Base-by-base conservation (phyloP, 805 yeast species). In the Ogataea pignaliae region DNA sequence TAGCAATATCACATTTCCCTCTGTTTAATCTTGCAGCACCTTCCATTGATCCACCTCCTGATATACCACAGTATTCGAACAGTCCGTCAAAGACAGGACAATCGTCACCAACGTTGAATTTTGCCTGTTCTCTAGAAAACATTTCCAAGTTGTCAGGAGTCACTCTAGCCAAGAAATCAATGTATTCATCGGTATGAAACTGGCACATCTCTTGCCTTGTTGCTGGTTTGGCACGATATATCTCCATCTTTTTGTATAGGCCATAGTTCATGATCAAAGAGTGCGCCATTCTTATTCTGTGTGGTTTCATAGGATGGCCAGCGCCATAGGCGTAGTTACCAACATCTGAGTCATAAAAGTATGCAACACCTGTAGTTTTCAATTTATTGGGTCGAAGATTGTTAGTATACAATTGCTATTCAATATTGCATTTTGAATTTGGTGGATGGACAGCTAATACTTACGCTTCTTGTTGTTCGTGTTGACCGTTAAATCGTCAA, bases 281-380 rank as follows among this genome's bases (percentile, higher is more conserved):
- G 65, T 93, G 98, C 8, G 98, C 95, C 96, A 93, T 90, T 79
- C 98, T 85, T 70, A 93, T 89, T 61, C 99, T 81, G 65, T 91
- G 97, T 18, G 99, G 99, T 64, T 93, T 93, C 99, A 93, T 93
- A 34, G 97, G 97, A 66, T 93, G 99, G 28, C 97, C 97, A 4
- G 97, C 93, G 45, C 98, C 98, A 63, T 93, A 93, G 37, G 97
- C 96, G 67, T 91, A 91, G 69, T 93, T 93, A 31, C 98, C 98
- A 39, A 93, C 96, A 63, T 91, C 99, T 28, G 96, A 79, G 64
- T 84, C 91, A 59, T 84, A 84, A 63, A 85, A 85, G 60, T 85
- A 85, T 0, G 93, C 91, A 29, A 85, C 89, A 35, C 85, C 67
- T 57, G 61, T 52, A 54, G 63, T 64, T 37, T 34, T 39, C 42